Conservation (phyloP, 805 yeast genomes). For the Metschnikowia corniflorae region DNA sequence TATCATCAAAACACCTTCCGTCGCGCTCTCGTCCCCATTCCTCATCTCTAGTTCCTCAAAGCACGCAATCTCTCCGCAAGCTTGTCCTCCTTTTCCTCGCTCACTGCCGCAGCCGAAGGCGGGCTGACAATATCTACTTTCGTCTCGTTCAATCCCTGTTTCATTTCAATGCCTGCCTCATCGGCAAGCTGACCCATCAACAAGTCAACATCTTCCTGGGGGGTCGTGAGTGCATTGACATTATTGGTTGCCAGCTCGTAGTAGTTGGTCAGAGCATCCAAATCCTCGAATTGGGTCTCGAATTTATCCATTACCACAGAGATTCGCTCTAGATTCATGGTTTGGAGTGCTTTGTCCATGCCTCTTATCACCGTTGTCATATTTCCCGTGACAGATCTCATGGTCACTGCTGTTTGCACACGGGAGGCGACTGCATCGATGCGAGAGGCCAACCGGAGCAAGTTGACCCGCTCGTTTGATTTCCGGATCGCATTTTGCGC, state of each 20-base stretch:
- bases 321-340: constrained; percentile 91
- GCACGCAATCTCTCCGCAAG: constrained; percentile 89
- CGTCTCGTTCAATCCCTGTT: constrained; percentile 74
- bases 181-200: constrained; percentile 91
- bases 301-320: constrained; percentile 96
- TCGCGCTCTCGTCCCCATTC: background rate
- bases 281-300: constrained; percentile 92
- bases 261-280: constrained; percentile 90
- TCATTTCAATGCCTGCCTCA: constrained; percentile 92
- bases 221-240: constrained; percentile 84
- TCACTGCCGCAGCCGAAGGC: constrained; percentile 37
- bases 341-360: constrained; percentile 93
- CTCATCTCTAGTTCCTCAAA: constrained; percentile 45
- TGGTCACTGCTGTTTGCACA: constrained; percentile 96
- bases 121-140: constrained; percentile 45
- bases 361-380: constrained; percentile 92
- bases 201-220: constrained; percentile 92
- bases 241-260: constrained; percentile 88
- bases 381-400: constrained; percentile 91
- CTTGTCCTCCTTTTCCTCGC: constrained; percentile 78
- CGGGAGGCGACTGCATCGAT: constrained; percentile 95
- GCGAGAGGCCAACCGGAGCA: constrained; percentile 78
- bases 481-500: constrained; percentile 96
- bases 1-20: too few species aligned
- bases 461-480: constrained; percentile 76